Conservation (phyloP, 345 rosid genomes). For the Citrus australasica region DNA sequence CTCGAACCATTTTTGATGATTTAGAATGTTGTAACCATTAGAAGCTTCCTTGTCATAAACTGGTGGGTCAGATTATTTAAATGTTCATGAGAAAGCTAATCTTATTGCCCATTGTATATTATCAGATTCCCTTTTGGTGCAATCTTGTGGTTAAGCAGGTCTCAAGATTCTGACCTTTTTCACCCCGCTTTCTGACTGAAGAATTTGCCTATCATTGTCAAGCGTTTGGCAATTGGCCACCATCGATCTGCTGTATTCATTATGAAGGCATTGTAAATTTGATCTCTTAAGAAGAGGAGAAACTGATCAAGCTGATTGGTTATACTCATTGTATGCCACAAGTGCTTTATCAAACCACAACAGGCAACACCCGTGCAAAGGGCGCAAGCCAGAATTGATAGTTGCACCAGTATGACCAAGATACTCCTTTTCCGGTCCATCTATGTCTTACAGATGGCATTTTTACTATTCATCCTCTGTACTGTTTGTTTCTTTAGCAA, state of each 20-base stretch:
- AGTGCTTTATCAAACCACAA: no score
- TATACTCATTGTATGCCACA: constrained; percentile 21
- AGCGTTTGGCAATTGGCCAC: not conserved
- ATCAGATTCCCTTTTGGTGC: not conserved
- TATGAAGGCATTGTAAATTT: not conserved
- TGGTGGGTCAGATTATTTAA: not conserved
- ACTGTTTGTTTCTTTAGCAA: no score
- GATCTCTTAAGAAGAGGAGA: constrained; percentile 31
- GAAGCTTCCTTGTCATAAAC: not conserved
- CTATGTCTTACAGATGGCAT: no score
- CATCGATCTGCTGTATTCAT: not conserved
- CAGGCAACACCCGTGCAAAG: no score
- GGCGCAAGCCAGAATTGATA: no score
- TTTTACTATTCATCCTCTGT: no score
- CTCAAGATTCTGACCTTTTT: not conserved
- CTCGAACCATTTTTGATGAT: not conserved
- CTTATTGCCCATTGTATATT: not conserved
- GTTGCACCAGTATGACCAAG: no score
- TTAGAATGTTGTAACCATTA: not conserved
- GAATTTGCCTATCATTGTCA: not conserved
- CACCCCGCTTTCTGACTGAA: not conserved
- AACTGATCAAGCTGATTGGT: constrained; percentile 18
- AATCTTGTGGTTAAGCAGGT: not conserved
- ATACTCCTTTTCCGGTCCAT: no score
- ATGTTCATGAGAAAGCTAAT: not conserved